Evolutionary conservation across 2,329 filamentous ascomycete genomes (phyloP).

Genomic region (Pseudocercospora fuligena): DNA sequence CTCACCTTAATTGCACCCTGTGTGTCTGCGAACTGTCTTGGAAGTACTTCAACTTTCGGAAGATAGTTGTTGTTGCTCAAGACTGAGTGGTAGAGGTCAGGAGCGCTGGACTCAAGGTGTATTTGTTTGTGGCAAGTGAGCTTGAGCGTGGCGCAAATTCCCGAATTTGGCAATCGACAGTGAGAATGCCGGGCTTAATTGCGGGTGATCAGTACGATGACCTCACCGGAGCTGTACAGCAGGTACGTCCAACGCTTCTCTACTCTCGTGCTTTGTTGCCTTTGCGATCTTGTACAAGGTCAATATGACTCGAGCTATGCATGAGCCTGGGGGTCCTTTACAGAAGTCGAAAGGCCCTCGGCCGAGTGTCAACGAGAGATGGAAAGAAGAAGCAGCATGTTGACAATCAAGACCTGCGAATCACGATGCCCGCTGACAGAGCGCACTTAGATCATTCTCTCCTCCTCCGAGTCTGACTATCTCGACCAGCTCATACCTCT

Average conservation of each 20-base stretch:
- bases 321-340: not conserved
- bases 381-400: slow-evolving; percentile 9
- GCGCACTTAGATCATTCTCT: slow-evolving; percentile 79
- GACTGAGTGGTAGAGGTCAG: not conserved
- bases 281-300: not conserved
- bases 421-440: slow-evolving; percentile 20
- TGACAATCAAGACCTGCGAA: not conserved
- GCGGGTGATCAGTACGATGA: slow-evolving; percentile 51
- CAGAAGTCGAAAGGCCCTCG: slow-evolving; percentile 3
- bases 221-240: slow-evolving; percentile 54
- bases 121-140: slow-evolving; percentile 11
- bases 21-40: not conserved
- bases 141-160: slow-evolving; percentile 6
- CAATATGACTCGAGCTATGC: not conserved
- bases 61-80: not conserved
- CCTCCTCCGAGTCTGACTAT: slow-evolving; percentile 89
- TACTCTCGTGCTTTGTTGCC: not conserved
- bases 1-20: not conserved
- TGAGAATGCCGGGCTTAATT: slow-evolving; percentile 44
- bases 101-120: not conserved
- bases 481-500: slow-evolving; percentile 94
- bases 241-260: slow-evolving; percentile 45
- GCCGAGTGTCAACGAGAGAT: slow-evolving; percentile 1
- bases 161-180: slow-evolving; percentile 9
- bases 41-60: not conserved